These are phyloP conservation scores for Pulveroboletus sp. DNA, from an alignment of 768 basidiomycete species.

Conservation along the genomic window DNA sequence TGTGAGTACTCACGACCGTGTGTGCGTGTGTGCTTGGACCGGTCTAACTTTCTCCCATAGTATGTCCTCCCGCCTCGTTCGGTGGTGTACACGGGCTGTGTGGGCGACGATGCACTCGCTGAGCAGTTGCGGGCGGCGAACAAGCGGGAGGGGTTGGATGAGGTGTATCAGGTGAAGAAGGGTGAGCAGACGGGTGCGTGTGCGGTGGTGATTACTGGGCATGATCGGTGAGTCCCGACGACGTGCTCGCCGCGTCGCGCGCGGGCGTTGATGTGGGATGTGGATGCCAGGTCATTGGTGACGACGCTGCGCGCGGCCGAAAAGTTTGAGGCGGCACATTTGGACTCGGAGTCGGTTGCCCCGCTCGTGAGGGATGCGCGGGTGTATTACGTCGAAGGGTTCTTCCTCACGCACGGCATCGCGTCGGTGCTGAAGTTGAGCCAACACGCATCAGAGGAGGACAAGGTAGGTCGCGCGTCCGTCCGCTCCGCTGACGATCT, in stretches of 20 bases:
- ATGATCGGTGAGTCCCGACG: constrained; percentile 63
- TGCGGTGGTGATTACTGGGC: constrained; percentile 92
- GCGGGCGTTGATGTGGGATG: background rate
- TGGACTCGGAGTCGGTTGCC: constrained; percentile 72
- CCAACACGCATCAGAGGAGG: constrained; percentile 68
- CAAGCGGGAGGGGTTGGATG: constrained; percentile 83
- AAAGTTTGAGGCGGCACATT: constrained; percentile 79
- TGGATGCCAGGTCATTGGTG: constrained; percentile 70
- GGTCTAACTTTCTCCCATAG: constrained; percentile 36
- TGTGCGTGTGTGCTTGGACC: constrained; percentile 9
- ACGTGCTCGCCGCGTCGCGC: background rate
- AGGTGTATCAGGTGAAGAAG: constrained; percentile 86
- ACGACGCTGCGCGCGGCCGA: constrained; percentile 91
- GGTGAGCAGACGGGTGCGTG: constrained; percentile 94
- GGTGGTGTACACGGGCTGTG: constrained; percentile 92
- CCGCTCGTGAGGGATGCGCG: constrained; percentile 77
- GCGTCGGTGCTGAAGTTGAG: constrained; percentile 69
- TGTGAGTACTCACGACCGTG: constrained; percentile 46
- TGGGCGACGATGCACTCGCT: constrained; percentile 91
- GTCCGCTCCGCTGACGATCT: background rate
- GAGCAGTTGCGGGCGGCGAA: constrained; percentile 88
- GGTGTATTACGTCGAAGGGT: constrained; percentile 93
- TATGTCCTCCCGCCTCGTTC: constrained; percentile 86
- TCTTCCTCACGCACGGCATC: constrained; percentile 93
- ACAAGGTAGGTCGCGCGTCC: constrained; percentile 53